Base-by-base conservation (phyloP, 2,329 filamentous ascomycete species). In the Cladobotryum protrusum region DNA sequence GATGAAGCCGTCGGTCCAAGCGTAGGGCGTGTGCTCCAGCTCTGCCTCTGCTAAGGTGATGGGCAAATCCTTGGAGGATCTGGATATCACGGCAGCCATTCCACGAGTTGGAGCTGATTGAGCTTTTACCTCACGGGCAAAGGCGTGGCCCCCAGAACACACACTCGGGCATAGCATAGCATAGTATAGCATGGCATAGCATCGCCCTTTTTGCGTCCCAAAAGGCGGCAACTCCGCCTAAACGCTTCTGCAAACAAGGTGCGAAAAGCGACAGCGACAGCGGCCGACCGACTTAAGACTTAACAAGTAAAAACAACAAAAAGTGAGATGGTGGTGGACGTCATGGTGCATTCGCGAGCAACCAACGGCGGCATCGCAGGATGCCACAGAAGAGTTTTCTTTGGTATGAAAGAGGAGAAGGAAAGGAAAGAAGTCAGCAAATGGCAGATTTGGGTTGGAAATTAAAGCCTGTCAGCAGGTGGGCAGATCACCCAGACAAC, bases 401-500 rank as follows among this genome's bases (percentile, higher is more conserved):
- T 17, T 14, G 41, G 24, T 6, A 29, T 29, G 29, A 47, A 36
- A 36, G 32, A 49, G 35, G 44, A 42, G 33, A 17, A 47, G 45
- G 47, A 20, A 47, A 17, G 14, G 24, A 19, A 44, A 33, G 45
- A n/a, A n/a, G n/a, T n/a, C 24, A 29, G 24, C 24, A 53, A 47
- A 37, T 37, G 48, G 43, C 20, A 24, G 45, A 41, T 53, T 53
- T 43, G 44, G 35, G 39, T 45, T 48, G 33, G 39, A 50, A 33
- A 53, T 50, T 48, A 39, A 42, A 39, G 44, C 40, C 43, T 37
- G 48, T 45, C 43, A 49, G 45, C 41, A 41, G 15, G 46, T 48
- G 41, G 43, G 46, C 15, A 20, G 47, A 44, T 34, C 42, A 34
- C 42, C 20, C 11, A 44, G 29, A 29, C 29, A 44, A 34, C 42